phyloP scores from a whole-genome alignment of 495 filamentous ascomycete genomes.

The Entonaema liquescens region DNA sequence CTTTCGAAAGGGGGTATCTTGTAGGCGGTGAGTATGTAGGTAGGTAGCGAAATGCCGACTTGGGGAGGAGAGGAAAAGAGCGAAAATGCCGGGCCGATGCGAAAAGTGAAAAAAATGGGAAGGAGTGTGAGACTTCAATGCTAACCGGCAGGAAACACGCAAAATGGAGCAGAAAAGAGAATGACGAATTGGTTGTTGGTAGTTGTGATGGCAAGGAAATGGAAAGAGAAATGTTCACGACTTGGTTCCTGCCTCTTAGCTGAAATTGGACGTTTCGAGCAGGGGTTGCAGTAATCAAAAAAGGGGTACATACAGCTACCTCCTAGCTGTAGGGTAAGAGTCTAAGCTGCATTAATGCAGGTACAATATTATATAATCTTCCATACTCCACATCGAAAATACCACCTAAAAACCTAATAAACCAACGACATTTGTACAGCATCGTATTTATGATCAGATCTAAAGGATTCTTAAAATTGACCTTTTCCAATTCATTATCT shows the following conservation, averaged over 20 bases:
- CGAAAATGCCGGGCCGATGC: conserved; percentile 23
- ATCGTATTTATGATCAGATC: too few species aligned
- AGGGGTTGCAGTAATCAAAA: conserved; percentile 16
- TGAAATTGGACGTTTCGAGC: conserved; percentile 42
- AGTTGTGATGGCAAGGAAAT: conserved; percentile 16
- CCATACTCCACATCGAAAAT: neutral
- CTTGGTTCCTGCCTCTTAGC: neutral
- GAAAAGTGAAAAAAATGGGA: conserved; percentile 10
- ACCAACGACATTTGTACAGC: too few species aligned
- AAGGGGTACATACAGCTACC: neutral
- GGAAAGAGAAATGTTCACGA: conserved; percentile 8
- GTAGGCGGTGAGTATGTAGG: neutral
- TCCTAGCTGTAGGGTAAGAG: neutral
- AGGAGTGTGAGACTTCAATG: conserved; percentile 10
- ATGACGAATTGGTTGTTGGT: conserved; percentile 30
- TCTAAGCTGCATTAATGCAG: neutral
- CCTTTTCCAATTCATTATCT: too few species aligned
- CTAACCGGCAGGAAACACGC: conserved; percentile 11
- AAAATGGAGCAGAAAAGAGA: conserved; percentile 20
- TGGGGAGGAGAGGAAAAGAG: conserved; percentile 28
- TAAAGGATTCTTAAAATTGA: too few species aligned
- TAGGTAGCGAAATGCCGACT: neutral
- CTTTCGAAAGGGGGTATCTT: conserved; percentile 2
- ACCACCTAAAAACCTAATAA: too few species aligned
- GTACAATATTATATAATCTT: conserved; percentile 2